Evolutionary conservation across 2,329 filamentous ascomycete species (phyloP).

Genomic region (Colletotrichum falcatum): DNA sequence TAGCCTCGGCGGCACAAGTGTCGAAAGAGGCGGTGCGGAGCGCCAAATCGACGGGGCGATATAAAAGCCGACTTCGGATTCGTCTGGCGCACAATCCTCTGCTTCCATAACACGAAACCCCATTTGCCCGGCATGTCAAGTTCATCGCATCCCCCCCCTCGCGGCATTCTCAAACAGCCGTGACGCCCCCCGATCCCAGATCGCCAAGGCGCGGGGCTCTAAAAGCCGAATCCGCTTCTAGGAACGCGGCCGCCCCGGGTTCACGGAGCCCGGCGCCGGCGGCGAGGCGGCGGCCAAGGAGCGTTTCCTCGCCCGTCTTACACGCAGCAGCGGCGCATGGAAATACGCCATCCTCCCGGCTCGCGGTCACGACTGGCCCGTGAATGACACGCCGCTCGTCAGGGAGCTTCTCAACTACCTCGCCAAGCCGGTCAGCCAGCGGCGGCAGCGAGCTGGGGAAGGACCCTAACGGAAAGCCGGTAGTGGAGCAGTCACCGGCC

Average conservation of each 20-base stretch:
- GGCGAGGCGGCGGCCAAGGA: no score
- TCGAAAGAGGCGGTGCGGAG: neutral
- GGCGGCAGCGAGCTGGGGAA: conserved; percentile 54
- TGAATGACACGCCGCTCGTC: no score
- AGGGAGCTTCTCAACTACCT: conserved; percentile 53
- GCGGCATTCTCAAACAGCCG: neutral
- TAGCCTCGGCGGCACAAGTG: neutral
- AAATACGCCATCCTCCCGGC: no score
- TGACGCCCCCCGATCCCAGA: conserved; percentile 11
- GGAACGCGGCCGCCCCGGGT: no score
- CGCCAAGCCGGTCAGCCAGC: no score
- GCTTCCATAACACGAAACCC: neutral
- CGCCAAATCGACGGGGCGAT: neutral
- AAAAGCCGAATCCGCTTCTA: no score
- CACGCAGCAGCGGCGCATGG: no score
- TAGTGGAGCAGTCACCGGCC: conserved; percentile 55
- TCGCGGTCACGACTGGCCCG: no score
- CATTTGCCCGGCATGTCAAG: neutral
- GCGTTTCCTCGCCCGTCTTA: no score
- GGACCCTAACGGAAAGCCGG: conserved; percentile 60
- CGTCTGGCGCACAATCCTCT: neutral
- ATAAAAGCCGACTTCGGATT: neutral
- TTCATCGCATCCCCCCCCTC: neutral
- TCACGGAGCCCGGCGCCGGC: no score
- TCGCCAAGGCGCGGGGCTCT: no score